Conservation (phyloP, 176 grass and related monocot species). For the Otatea glauca region DNA sequence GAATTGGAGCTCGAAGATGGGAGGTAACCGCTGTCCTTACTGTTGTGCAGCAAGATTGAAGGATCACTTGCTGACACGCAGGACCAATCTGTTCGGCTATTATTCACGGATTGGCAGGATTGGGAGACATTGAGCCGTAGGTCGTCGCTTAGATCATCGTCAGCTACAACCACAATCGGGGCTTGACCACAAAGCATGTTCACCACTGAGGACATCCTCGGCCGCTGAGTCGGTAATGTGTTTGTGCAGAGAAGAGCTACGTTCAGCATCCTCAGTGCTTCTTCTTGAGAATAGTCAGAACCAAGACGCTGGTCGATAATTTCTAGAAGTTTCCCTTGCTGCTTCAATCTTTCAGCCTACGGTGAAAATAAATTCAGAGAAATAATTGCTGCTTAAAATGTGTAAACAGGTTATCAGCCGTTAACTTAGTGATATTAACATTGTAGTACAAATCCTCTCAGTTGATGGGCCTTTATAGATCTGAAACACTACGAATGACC, state of each 20-base stretch:
- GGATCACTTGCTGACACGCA: conserved; percentile 42
- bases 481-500: not conserved
- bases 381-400: not conserved
- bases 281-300: conserved; percentile 60
- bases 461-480: not conserved
- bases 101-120: conserved; percentile 31
- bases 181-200: conserved; percentile 66
- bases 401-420: not conserved
- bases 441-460: not conserved
- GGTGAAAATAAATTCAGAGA: conserved; percentile 20
- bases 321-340: conserved; percentile 74
- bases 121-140: not conserved
- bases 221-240: conserved; percentile 58
- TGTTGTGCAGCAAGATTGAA: conserved; percentile 47
- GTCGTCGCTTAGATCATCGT: conserved; percentile 44
- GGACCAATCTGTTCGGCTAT: conserved; percentile 40
- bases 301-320: conserved; percentile 65
- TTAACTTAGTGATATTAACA: not conserved
- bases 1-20: conserved; percentile 57
- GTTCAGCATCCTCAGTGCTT: conserved; percentile 66
- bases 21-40: conserved; percentile 45
- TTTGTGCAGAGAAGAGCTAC: conserved; percentile 75
- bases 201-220: conserved; percentile 76
- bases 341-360: conserved; percentile 66
- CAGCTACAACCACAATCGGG: conserved; percentile 49